Percentiles rank a stretch among this genome's conserved stretches.
phyloP scores from a whole-genome alignment of 345 rosid genomes.

The Salix purpurea region DNA sequence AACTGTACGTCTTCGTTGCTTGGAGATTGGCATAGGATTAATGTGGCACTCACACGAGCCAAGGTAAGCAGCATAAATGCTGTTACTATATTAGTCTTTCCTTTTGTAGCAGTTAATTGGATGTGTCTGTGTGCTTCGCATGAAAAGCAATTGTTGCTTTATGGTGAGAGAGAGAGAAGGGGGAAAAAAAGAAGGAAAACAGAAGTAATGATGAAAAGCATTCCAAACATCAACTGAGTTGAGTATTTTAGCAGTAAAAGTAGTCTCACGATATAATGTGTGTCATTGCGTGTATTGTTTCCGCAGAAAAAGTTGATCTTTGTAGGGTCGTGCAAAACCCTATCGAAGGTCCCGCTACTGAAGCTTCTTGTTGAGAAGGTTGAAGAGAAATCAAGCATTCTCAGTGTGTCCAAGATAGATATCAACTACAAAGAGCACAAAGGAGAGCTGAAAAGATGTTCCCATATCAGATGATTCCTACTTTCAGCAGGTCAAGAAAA shows the following conservation, averaged over 20 bases:
- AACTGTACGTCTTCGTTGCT: constrained; percentile 62
- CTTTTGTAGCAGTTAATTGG: background rate
- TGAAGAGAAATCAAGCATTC: constrained; percentile 57
- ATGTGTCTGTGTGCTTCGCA: background rate
- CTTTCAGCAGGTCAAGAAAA: background rate
- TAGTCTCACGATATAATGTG: background rate
- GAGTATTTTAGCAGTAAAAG: too few relatives aligned
- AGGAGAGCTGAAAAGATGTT: constrained; percentile 25
- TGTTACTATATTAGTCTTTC: background rate
- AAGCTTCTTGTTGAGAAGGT: constrained; percentile 80
- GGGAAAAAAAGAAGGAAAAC: background rate
- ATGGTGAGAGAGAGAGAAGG: background rate
- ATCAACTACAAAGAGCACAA: constrained; percentile 22
- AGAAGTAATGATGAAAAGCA: too few relatives aligned
- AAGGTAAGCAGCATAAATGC: constrained; percentile 44
- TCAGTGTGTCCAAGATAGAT: constrained; percentile 42
- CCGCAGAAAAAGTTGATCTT: constrained; percentile 80
- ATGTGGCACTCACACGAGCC: constrained; percentile 89
- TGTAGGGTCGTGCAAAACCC: constrained; percentile 81
- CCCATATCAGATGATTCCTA: constrained; percentile 7
- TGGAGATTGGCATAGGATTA: constrained; percentile 96
- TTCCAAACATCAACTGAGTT: background rate
- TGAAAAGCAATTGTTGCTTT: background rate
- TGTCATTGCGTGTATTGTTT: background rate
- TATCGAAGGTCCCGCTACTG: constrained; percentile 69